Conservation (phyloP, 2,329 filamentous ascomycete genomes). For the Trichoderma koningii region DNA sequence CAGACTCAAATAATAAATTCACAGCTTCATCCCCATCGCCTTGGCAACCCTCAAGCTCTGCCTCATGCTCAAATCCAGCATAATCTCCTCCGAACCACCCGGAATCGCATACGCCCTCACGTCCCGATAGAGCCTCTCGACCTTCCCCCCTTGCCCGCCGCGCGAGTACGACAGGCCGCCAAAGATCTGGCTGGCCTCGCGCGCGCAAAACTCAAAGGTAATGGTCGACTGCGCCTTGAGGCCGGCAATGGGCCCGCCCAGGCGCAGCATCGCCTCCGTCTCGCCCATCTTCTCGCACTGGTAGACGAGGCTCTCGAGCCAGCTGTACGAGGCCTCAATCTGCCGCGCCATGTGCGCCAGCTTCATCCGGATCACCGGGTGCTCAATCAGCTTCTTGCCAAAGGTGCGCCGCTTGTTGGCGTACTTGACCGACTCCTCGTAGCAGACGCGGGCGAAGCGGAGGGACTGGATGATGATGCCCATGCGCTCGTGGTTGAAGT, state of each 20-base stretch:
- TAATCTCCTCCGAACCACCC: constrained; percentile 96
- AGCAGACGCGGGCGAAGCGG: constrained; percentile 94
- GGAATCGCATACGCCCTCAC: constrained; percentile 96
- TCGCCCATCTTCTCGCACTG: constrained; percentile 93
- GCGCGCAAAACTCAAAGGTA: constrained; percentile 96
- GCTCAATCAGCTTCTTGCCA: constrained; percentile 93
- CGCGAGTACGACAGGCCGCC: constrained; percentile 89
- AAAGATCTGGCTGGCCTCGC: constrained; percentile 96
- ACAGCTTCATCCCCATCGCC: constrained; percentile 91
- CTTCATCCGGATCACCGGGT: constrained; percentile 96
- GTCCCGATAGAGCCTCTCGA: constrained; percentile 92
- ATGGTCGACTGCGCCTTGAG: constrained; percentile 93
- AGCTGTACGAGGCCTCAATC: constrained; percentile 95
- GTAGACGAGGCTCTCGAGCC: constrained; percentile 93
- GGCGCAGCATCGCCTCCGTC: constrained; percentile 91
- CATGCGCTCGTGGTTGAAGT: constrained; percentile 99
- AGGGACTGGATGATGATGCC: constrained; percentile 98
- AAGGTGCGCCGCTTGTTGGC: constrained; percentile 97
- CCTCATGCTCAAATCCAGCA: constrained; percentile 93
- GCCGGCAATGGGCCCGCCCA: constrained; percentile 89
- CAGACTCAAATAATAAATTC: background rate
- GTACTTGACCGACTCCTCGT: constrained; percentile 95
- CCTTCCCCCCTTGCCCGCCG: constrained; percentile 91
- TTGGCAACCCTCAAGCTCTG: constrained; percentile 88
- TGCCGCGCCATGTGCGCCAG: constrained; percentile 97